A percentile compares a stretch with the other conserved stretches of the same genome.
These are phyloP conservation scores for Tolypocladium amazonense DNA, from an alignment of 2,329 filamentous ascomycete species.

Conservation along the genomic window DNA sequence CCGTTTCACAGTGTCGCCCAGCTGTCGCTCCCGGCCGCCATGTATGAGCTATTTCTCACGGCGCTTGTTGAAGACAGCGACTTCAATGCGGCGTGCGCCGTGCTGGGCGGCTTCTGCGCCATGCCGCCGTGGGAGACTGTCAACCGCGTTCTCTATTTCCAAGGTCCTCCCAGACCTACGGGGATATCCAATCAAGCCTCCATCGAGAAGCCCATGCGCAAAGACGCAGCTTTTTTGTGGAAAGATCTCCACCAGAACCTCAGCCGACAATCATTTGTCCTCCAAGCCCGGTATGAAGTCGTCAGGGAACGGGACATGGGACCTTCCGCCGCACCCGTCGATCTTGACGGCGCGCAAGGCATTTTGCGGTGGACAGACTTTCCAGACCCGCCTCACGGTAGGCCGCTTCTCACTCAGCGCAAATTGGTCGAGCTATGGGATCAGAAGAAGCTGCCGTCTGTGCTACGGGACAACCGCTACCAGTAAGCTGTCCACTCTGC, in stretches of 20 bases:
- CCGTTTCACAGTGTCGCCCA: not conserved
- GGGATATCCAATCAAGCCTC: slow-evolving; percentile 33
- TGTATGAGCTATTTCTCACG: slow-evolving; percentile 52
- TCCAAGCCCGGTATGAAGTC: slow-evolving; percentile 46
- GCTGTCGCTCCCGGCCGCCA: slow-evolving; percentile 12
- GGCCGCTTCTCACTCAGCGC: slow-evolving; percentile 37
- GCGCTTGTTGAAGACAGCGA: slow-evolving; percentile 40
- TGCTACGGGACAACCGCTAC: slow-evolving; percentile 42
- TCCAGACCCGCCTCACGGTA: slow-evolving; percentile 42
- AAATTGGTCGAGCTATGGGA: slow-evolving; percentile 47
- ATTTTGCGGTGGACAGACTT: slow-evolving; percentile 49
- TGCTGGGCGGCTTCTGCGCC: slow-evolving; percentile 47
- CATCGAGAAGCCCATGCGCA: slow-evolving; percentile 26
- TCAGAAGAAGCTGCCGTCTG: slow-evolving; percentile 33
- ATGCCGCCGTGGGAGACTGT: slow-evolving; percentile 41
- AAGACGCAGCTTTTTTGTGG: slow-evolving; percentile 33
- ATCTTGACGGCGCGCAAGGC: slow-evolving; percentile 33
- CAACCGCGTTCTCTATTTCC: slow-evolving; percentile 43
- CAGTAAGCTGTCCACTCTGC: slow-evolving; percentile 24
- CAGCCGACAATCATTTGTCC: slow-evolving; percentile 43
- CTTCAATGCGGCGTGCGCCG: slow-evolving; percentile 34
- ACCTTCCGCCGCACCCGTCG: slow-evolving; percentile 15
- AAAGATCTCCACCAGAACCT: slow-evolving; percentile 44
- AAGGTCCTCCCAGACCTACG: slow-evolving; percentile 32
- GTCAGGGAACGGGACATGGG: slow-evolving; percentile 36